Conservation (phyloP, 306 rosid genomes). For the Quercus robur region DNA sequence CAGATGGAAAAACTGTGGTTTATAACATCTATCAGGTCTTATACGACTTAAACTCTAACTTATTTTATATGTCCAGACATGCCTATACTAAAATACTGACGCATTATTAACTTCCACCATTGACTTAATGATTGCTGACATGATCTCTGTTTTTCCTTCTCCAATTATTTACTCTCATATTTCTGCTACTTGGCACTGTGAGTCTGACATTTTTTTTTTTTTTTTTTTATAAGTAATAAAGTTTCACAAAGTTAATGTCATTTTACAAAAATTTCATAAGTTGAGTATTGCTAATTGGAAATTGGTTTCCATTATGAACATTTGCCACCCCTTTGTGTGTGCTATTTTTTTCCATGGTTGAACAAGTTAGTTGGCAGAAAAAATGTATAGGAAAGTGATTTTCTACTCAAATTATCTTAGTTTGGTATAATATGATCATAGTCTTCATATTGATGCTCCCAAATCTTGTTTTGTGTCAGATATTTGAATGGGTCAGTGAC, state of each 20-base stretch:
- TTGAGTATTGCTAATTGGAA: not conserved
- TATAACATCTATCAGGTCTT: not conserved
- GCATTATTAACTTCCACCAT: not conserved
- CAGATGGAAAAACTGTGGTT: not conserved
- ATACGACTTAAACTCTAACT: not conserved
- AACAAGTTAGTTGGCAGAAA: not conserved
- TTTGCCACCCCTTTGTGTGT: not conserved
- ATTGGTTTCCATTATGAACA: not conserved
- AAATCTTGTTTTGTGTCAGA: conserved; percentile 32
- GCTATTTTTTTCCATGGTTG: not conserved
- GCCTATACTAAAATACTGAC: not conserved
- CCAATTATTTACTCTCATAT: not conserved
- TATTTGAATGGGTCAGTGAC: conserved; percentile 55
- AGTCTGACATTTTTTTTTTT: no score
- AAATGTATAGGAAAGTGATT: not conserved
- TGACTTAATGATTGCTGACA: not conserved
- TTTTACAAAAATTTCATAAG: not conserved
- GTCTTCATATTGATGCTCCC: not conserved
- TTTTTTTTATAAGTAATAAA: no score
- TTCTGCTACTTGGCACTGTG: not conserved
- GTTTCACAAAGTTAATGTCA: not conserved
- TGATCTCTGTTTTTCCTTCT: not conserved
- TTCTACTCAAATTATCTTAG: not conserved
- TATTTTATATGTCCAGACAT: not conserved
- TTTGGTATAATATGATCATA: not conserved